Evolutionary conservation across 306 rosid genomes (phyloP).

Genomic region (Cucurbita moschata): DNA sequence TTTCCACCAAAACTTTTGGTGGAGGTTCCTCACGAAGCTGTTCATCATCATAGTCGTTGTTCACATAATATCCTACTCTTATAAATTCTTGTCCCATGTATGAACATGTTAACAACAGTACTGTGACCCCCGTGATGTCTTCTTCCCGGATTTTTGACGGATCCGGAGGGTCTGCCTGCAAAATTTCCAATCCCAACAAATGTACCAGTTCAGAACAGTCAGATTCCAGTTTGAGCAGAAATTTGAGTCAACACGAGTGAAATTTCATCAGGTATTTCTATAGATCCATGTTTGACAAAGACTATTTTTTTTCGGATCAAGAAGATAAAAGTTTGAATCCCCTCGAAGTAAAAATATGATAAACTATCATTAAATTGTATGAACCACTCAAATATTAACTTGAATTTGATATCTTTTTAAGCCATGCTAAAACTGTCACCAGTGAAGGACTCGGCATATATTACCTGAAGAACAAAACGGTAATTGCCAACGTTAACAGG

Average conservation of each 20-base stretch:
- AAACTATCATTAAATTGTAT: background rate
- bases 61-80: conserved; percentile 82
- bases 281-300: background rate
- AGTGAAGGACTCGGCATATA: background rate
- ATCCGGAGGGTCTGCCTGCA: conserved; percentile 87
- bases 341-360: background rate
- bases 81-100: conserved; percentile 82
- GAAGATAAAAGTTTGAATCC: too few species aligned
- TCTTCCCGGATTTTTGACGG: conserved; percentile 87
- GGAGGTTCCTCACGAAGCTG: conserved; percentile 93
- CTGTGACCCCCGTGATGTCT: conserved; percentile 82
- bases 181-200: background rate
- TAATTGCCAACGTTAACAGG: conserved; percentile 90
- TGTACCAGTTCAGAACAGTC: background rate
- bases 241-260: background rate
- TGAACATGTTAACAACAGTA: conserved; percentile 70
- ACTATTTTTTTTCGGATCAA: too few species aligned
- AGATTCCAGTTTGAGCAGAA: background rate
- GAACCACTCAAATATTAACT: background rate
- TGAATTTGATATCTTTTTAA: background rate
- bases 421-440: background rate
- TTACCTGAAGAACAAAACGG: conserved; percentile 76
- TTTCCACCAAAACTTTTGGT: conserved; percentile 49
- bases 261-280: background rate
- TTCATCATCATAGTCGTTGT: conserved; percentile 87